Conservation (phyloP, 306 rosid genomes). For the Begonia loranthoides region DNA sequence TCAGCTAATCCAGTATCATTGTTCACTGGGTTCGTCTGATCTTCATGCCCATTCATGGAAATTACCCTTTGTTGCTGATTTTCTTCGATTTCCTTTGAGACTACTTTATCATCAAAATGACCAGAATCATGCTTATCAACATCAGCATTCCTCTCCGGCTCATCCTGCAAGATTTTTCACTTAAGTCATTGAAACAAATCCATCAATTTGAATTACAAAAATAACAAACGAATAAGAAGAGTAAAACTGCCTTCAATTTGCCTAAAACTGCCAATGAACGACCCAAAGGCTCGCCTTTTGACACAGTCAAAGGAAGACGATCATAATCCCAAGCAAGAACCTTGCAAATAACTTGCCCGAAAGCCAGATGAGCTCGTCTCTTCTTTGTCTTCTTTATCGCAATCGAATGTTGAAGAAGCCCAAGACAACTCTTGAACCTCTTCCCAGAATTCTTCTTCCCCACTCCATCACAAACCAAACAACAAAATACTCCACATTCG, state of each 20-base stretch:
- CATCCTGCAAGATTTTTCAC: slow-evolving; percentile 8
- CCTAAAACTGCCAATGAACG: slow-evolving; percentile 14
- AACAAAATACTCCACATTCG: slow-evolving; percentile 40
- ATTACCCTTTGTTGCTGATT: not conserved
- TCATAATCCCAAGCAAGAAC: slow-evolving; percentile 58
- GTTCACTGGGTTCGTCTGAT: no score
- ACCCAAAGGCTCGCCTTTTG: slow-evolving; percentile 34
- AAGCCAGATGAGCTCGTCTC: slow-evolving; percentile 46
- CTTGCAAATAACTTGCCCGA: slow-evolving; percentile 41
- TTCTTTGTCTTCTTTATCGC: slow-evolving; percentile 25
- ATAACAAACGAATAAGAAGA: not conserved
- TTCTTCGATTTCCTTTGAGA: not conserved
- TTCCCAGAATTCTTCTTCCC: slow-evolving; percentile 38
- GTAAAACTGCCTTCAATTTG: slow-evolving; percentile 15
- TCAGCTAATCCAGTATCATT: no score
- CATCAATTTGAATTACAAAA: not conserved
- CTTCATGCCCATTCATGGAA: slow-evolving; percentile 4
- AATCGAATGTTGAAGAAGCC: slow-evolving; percentile 45
- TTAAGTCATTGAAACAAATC: not conserved
- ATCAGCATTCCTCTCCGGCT: slow-evolving; percentile 2
- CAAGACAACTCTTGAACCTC: slow-evolving; percentile 38
- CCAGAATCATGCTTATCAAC: not conserved
- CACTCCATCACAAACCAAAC: slow-evolving; percentile 58
- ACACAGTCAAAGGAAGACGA: slow-evolving; percentile 34
- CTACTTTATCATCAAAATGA: slow-evolving; percentile 5